Evolutionary conservation across 495 filamentous ascomycete genomes (phyloP), one percentile per base, ranked within the genome.

Genomic region (Aspergillus funiculosus): DNA sequence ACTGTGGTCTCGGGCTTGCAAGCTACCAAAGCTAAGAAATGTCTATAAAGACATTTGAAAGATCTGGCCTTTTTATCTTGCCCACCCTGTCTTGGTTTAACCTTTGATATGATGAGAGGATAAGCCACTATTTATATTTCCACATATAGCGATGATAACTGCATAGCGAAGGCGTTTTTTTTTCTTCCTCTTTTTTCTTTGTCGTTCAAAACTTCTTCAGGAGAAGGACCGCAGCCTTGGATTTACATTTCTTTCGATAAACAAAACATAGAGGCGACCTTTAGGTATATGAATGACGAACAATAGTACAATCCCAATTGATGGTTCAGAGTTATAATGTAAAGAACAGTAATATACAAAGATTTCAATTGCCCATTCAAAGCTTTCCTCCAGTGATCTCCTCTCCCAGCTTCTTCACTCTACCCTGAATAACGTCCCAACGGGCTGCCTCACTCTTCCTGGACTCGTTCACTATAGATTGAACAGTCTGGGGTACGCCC

Each of bases 371-470:
- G 2, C 9, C n/a, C 26, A 42, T 41, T 68, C 61, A 77, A 61
- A 84, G 68, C 70, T 82, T 85, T 45, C 82, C 83, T 28, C 83
- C 83, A 14, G 80, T 86, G 50, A 87, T 64, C 59, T 78, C 69
- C 64, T 87, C 83, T 14, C 72, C 79, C 54, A 87, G 73, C 61
- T 71, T 75, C 68, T 72, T 77, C 52, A 85, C 66, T 62, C 83
- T 75, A 51, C 76, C 64, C 52, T 75, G 71, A 17, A 62, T 67
- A 9, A 78, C n/a, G 48, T 67, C 63, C 67, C 67, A 74, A 50
- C 56, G 62, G 55, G 48, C 48, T 32, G 52, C 40, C 53, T 64
- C 64, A 43, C 44, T 62, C 55, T 54, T 67, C 31, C 49, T 58
- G 2, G 50, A 42, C 29, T 63, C 62, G 28, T 58, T 63, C 52